Conservation (phyloP, 129 eudicot genomes). For the Centella asiatica region DNA sequence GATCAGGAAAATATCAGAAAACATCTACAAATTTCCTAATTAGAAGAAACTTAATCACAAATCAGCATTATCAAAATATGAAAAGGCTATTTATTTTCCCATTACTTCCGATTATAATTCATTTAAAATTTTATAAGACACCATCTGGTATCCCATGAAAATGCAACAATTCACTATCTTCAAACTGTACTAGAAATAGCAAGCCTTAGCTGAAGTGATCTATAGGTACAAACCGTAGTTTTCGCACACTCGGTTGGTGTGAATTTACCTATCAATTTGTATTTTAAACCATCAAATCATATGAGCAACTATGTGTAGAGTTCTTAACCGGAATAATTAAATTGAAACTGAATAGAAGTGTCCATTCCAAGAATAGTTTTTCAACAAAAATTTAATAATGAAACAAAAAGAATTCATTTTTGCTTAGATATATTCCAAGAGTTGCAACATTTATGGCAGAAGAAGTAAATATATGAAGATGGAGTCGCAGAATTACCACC, state of each 20-base stretch:
- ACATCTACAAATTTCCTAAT: neutral
- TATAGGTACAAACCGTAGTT: no score
- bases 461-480: neutral
- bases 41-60: neutral
- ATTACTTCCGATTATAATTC: neutral
- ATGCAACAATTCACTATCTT: neutral
- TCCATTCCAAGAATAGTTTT: neutral
- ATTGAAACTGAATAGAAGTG: no score
- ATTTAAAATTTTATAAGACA: neutral
- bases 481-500: slow-evolving; percentile 27
- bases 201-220: no score
- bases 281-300: neutral
- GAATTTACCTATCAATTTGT: neutral
- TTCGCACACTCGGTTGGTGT: no score
- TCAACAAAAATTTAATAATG: no score
- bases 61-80: slow-evolving; percentile 10
- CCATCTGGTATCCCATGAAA: neutral
- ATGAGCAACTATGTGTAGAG: neutral
- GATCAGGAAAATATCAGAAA: slow-evolving; percentile 10
- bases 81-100: neutral
- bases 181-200: neutral
- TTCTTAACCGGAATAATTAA: no score
- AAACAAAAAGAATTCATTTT: neutral
- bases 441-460: neutral
- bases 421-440: no score